Percentiles rank a stretch among this genome's conserved stretches.
Conservation (phyloP, 306 rosid genomes). For the Pterocarpus macrocarpus region DNA sequence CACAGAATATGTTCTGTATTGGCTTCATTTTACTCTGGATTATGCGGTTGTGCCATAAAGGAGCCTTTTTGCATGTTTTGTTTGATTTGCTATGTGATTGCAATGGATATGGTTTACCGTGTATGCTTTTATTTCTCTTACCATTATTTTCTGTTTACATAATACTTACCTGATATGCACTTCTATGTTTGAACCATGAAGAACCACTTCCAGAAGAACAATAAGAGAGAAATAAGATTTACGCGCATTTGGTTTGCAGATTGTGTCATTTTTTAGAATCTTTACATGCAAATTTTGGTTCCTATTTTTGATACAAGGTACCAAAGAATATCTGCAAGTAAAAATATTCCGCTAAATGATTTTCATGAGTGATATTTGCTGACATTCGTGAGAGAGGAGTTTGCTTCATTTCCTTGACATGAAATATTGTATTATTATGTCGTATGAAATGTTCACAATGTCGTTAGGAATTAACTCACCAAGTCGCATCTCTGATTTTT, state of each 20-base stretch:
- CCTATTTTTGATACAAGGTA: not conserved
- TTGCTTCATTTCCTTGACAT: too few species aligned
- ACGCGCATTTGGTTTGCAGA: not conserved
- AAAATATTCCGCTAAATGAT: conserved; percentile 4
- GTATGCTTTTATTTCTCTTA: not conserved
- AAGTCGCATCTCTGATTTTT: too few species aligned
- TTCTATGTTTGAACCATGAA: not conserved
- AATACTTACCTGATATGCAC: not conserved
- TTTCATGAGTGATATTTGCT: not conserved
- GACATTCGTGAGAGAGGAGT: too few species aligned
- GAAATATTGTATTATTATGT: too few species aligned
- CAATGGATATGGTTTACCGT: not conserved
- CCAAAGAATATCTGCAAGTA: not conserved
- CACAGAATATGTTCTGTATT: conserved; percentile 31
- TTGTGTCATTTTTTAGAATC: not conserved
- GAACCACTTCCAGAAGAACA: not conserved
- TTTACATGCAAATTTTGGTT: not conserved
- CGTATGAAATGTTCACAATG: too few species aligned
- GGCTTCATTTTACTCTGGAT: conserved; percentile 15
- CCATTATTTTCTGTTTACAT: not conserved
- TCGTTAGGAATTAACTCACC: too few species aligned
- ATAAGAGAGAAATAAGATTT: conserved; percentile 1
- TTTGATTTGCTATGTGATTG: conserved; percentile 15
- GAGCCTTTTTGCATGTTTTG: not conserved
- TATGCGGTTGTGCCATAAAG: conserved; percentile 1